Conservation (phyloP, 768 basidiomycete genomes). For the Suillus variegatus region DNA sequence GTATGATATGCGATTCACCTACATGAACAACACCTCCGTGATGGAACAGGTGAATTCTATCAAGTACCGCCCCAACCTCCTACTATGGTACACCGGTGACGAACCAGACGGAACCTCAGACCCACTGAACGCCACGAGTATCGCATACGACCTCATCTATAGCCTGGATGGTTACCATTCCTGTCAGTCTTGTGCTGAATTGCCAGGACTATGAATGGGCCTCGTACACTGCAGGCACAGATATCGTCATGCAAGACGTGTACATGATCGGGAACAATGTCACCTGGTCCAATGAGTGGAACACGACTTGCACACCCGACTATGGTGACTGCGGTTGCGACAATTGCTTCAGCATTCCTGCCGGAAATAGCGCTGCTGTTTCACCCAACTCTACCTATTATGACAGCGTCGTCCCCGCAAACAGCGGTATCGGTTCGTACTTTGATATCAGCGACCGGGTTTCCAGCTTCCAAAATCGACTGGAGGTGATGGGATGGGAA, state of each 20-base stretch:
- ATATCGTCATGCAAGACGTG: slow-evolving; percentile 71
- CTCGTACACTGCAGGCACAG: slow-evolving; percentile 60
- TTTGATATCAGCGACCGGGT: slow-evolving; percentile 69
- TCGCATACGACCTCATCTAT: slow-evolving; percentile 57
- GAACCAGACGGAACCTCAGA: slow-evolving; percentile 74
- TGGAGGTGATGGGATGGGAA: slow-evolving; percentile 68
- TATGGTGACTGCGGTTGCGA: slow-evolving; percentile 79
- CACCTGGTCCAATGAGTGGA: slow-evolving; percentile 61
- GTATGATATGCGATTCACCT: slow-evolving; percentile 81
- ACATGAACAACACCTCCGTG: slow-evolving; percentile 64
- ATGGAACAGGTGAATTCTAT: slow-evolving; percentile 68
- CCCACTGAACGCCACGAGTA: slow-evolving; percentile 56
- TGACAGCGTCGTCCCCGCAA: slow-evolving; percentile 23
- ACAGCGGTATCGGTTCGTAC: slow-evolving; percentile 41
- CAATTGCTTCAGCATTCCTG: slow-evolving; percentile 46
- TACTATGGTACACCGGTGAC: slow-evolving; percentile 75
- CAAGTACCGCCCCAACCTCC: slow-evolving; percentile 66
- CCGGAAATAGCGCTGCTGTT: slow-evolving; percentile 42
- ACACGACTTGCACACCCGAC: slow-evolving; percentile 60
- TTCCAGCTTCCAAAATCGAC: slow-evolving; percentile 61
- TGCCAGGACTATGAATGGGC: slow-evolving; percentile 68
- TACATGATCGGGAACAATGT: slow-evolving; percentile 56
- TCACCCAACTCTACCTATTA: slow-evolving; percentile 26
- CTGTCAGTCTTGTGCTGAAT: slow-evolving; percentile 64
- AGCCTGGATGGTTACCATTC: slow-evolving; percentile 65